These are phyloP conservation scores for Cutaneotrichosporon curvatum DNA, from an alignment of 1,284 basidiomycete genomes.

Conservation along the genomic window DNA sequence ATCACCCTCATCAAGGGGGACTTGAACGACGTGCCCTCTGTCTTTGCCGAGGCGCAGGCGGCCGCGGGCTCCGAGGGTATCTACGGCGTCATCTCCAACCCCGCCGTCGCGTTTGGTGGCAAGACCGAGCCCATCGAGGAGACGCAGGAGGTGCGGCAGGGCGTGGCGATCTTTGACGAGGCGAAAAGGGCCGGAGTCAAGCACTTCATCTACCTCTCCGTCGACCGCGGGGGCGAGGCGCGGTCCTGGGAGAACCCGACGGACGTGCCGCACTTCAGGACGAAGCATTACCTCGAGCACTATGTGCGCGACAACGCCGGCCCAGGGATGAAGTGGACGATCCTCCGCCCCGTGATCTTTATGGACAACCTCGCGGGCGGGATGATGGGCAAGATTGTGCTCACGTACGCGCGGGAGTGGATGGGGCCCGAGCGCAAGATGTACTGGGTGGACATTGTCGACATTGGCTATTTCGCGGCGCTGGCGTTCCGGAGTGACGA, in stretches of 20 bases:
- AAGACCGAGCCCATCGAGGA: constrained; percentile 1
- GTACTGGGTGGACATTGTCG: constrained; percentile 18
- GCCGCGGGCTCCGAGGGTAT: constrained; percentile 12
- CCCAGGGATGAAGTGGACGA: constrained; percentile 7
- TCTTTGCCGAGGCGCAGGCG: constrained; percentile 15
- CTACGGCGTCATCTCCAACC: constrained; percentile 27
- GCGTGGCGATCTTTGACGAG: constrained; percentile 42
- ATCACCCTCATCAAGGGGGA: constrained; percentile 24
- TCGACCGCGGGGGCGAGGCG: constrained; percentile 26
- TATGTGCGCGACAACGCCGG: constrained; percentile 8
- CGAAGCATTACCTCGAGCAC: constrained; percentile 14
- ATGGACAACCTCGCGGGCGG: constrained; percentile 13
- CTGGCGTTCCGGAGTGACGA: constrained; percentile 12
- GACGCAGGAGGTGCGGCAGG: constrained; percentile 10
- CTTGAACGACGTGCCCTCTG: constrained; percentile 9
- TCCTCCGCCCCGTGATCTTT: constrained; percentile 16
- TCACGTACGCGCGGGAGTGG: constrained; percentile 14
- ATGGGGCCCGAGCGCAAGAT: constrained; percentile 17
- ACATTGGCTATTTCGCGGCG: constrained; percentile 24
- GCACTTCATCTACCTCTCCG: constrained; percentile 46
- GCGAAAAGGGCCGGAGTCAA: constrained; percentile 42
- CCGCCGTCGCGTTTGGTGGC: constrained; percentile 1
- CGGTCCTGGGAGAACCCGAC: constrained; percentile 14
- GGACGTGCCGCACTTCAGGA: constrained; percentile 14
- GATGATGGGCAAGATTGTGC: constrained; percentile 18